Evolutionary conservation across 352 stramenopile genomes (phyloP), one percentile per base, ranked within the genome.

Genomic region (Phytopythium vexans): DNA sequence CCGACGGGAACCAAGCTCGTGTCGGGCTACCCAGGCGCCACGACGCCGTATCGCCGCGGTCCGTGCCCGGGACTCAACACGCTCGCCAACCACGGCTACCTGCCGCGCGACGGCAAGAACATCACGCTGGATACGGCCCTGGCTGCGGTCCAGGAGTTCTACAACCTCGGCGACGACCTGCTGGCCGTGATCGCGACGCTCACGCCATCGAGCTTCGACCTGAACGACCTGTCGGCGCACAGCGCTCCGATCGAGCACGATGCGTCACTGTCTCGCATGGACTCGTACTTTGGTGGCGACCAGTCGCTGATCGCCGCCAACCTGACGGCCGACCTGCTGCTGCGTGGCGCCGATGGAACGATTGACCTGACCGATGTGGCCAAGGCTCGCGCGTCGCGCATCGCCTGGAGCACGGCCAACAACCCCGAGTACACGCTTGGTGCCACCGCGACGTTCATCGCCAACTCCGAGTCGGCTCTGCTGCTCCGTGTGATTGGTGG

Each of bases 51-150:
- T 55, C 62, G 56, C 14, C 68, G 71, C 16, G 72, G 56, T 12
- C 75, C 75, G 16, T 86, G 75, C 49, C 75, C 75, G 1, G 64
- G 49, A 31, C 58, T 86, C 51, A 86, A 86, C 52, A 58, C 72
- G 15, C 56, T 86, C 11, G 70, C 72, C 34, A 86, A 86, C 64
- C 72, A 86, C 61, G 72, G 68, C 31, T 70, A 79, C 54, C 37
- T 86, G 3, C 70, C 72, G 6, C 73, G 73, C 16, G 66, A 72
- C 40, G 70, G 72, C 47, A 70, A 75, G 51, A 69, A 74, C 52
- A 55, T 84, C 44, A 70, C 59, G 49, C 36, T 41, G 4, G 44
- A 50, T 4, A 50, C 44, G 32, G 44, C 14, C 0, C 44, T 50
- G 10, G 44, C 32, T 10, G 32, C 14, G 12, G 44, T 50, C 11